Evolutionary conservation across 176 grass and related monocot species (phyloP).

Genomic region (Phoenix dactylifera): DNA sequence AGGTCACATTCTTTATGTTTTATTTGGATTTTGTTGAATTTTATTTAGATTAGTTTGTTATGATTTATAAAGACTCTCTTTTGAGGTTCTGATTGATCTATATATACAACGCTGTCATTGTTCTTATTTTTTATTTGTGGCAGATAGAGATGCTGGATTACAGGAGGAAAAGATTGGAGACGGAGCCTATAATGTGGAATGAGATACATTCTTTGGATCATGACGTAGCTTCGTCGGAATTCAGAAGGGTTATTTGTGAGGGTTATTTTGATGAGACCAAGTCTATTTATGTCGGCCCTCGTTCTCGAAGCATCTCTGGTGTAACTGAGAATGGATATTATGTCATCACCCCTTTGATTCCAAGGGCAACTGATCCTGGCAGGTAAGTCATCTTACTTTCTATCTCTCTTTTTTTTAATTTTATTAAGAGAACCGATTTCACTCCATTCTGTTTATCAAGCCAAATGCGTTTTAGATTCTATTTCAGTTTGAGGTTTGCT

Average conservation of each 20-base stretch:
- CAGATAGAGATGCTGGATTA: conserved; percentile 97
- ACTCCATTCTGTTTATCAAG: background rate
- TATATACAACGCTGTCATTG: no score
- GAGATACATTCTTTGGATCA: conserved; percentile 28
- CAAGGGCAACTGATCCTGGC: conserved; percentile 24
- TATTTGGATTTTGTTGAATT: background rate
- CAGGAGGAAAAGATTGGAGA: conserved; percentile 69
- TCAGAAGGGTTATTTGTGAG: conserved; percentile 62
- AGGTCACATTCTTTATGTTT: conserved; percentile 28
- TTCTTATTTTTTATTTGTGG: background rate
- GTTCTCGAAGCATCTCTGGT: conserved; percentile 89
- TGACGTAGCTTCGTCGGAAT: conserved; percentile 47
- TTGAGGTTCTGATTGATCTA: no score
- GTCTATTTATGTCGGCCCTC: conserved; percentile 66
- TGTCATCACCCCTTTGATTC: conserved; percentile 72
- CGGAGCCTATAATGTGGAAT: conserved; percentile 61
- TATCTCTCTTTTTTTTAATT: background rate
- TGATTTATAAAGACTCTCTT: background rate
- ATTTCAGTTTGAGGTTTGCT: no score
- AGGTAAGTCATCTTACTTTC: conserved; percentile 37
- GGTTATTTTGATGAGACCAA: conserved; percentile 68
- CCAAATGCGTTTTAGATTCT: no score
- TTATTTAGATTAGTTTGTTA: background rate
- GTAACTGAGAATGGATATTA: conserved; percentile 91
- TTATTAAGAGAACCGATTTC: background rate